phyloP scores from a whole-genome alignment of 768 basidiomycete species.

The Cystobasidium ongulense region DNA sequence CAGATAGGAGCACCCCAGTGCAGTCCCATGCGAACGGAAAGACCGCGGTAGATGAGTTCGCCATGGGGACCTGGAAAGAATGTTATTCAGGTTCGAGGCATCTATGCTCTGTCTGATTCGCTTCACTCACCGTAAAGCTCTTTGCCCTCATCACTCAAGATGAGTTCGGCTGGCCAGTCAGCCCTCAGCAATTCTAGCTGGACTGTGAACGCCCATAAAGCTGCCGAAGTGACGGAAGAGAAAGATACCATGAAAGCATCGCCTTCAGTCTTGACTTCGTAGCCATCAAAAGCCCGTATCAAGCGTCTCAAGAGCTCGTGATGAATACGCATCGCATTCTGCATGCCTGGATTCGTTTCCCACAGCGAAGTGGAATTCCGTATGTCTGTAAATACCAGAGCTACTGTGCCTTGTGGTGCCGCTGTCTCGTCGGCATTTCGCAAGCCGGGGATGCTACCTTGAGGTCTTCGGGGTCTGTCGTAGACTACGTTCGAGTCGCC shows the following conservation, averaged over 20 bases:
- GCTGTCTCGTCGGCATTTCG: conserved; percentile 56
- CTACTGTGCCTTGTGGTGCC: conserved; percentile 73
- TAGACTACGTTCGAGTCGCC: conserved; percentile 51
- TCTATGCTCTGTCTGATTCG: not conserved
- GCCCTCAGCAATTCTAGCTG: conserved; percentile 73
- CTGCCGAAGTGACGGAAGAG: conserved; percentile 71
- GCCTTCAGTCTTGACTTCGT: conserved; percentile 99
- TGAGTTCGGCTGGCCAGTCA: conserved; percentile 84
- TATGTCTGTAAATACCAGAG: conserved; percentile 96
- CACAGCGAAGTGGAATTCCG: conserved; percentile 91
- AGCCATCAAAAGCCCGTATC: conserved; percentile 82
- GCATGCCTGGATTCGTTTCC: conserved; percentile 94
- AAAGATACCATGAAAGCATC: conserved; percentile 99
- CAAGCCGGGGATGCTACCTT: conserved; percentile 52
- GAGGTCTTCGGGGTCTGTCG: conserved; percentile 46
- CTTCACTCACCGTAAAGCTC: conserved; percentile 50
- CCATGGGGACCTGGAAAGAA: conserved; percentile 47
- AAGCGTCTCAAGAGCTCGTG: conserved; percentile 76
- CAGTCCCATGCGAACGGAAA: conserved; percentile 95
- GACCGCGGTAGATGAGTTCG: conserved; percentile 66
- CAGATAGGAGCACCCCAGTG: conserved; percentile 85
- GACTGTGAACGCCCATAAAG: conserved; percentile 82
- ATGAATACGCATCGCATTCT: conserved; percentile 81
- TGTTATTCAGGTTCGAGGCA: not conserved
- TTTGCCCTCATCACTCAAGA: conserved; percentile 85